A percentile compares a stretch with the other conserved stretches of the same genome.
Conservation (phyloP, 352 stramenopile genomes). For the Phytopythium aichiense region DNA sequence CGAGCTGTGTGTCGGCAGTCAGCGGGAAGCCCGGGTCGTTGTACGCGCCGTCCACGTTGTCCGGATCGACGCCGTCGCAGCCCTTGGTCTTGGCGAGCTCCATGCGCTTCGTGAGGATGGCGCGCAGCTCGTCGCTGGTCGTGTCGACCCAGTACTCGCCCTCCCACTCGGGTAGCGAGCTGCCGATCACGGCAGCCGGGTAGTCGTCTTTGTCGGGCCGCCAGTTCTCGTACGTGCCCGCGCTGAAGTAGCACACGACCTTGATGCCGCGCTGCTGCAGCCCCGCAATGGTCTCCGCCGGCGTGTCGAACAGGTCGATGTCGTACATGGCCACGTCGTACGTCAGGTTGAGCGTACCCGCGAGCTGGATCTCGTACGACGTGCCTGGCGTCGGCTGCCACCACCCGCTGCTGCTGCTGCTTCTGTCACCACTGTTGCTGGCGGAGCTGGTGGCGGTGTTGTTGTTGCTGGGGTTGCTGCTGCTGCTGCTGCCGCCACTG, state of each 20-base stretch:
- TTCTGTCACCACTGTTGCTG: background rate
- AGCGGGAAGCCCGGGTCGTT: constrained; percentile 31
- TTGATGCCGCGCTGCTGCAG: constrained; percentile 24
- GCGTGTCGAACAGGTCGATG: constrained; percentile 37
- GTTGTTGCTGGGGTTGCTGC: no score
- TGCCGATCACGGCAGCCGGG: constrained; percentile 29
- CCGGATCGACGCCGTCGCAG: constrained; percentile 50
- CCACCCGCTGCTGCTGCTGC: constrained; percentile 9
- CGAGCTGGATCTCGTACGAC: constrained; percentile 38
- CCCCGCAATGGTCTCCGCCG: constrained; percentile 19
- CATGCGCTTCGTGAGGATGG: constrained; percentile 41
- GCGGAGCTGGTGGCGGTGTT: background rate
- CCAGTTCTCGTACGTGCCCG: constrained; percentile 50
- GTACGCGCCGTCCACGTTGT: constrained; percentile 50
- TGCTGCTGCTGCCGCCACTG: background rate
- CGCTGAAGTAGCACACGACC: constrained; percentile 61
- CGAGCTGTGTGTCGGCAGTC: constrained; percentile 32
- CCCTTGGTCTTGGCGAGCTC: constrained; percentile 37
- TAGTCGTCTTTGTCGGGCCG: constrained; percentile 35
- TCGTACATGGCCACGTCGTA: constrained; percentile 32
- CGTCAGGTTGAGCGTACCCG: constrained; percentile 22
- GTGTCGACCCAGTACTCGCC: constrained; percentile 40
- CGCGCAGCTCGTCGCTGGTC: constrained; percentile 21
- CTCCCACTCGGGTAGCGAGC: constrained; percentile 23
- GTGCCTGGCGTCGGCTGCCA: constrained; percentile 36